phyloP scores from a whole-genome alignment of 805 yeast genomes.

The Debaryomyces maramus region DNA sequence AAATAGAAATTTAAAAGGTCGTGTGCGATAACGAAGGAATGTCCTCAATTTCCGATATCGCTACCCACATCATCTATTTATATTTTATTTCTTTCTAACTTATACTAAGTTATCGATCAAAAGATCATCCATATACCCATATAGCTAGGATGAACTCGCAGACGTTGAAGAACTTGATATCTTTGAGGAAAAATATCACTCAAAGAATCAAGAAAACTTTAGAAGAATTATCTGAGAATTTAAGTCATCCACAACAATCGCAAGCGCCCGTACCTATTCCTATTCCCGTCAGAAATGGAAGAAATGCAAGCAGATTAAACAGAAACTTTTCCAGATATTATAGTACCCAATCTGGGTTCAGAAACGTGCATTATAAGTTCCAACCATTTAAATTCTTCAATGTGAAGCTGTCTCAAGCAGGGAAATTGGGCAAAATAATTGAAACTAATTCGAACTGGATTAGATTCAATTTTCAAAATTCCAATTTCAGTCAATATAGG shows the following conservation, averaged over 20 bases:
- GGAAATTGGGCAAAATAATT: background rate
- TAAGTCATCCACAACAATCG: constrained; percentile 24
- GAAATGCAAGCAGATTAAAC: constrained; percentile 8
- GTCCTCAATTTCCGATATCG: constrained; percentile 2
- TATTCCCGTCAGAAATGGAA: constrained; percentile 38
- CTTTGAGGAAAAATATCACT: constrained; percentile 44
- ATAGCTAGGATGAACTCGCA: constrained; percentile 12
- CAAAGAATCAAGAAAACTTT: constrained; percentile 47
- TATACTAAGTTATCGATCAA: too few relatives aligned
- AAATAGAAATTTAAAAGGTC: background rate
- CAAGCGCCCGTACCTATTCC: constrained; percentile 36
- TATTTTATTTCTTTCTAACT: too few relatives aligned
- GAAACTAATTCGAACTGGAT: constrained; percentile 4
- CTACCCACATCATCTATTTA: background rate
- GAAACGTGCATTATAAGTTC: background rate
- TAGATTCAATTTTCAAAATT: constrained; percentile 2
- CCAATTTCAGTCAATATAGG: background rate
- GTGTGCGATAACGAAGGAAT: background rate
- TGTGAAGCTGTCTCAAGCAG: background rate
- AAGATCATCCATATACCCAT: background rate
- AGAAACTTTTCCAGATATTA: constrained; percentile 29
- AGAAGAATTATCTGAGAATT: constrained; percentile 45
- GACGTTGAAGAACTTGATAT: constrained; percentile 43
- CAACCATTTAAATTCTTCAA: constrained; percentile 1
- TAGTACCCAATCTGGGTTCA: constrained; percentile 13